Percentiles rank a stretch among this genome's conserved stretches.
These are phyloP conservation scores for Cyamopsis tetragonoloba DNA, from an alignment of 306 rosid species.

Conservation along the genomic window DNA sequence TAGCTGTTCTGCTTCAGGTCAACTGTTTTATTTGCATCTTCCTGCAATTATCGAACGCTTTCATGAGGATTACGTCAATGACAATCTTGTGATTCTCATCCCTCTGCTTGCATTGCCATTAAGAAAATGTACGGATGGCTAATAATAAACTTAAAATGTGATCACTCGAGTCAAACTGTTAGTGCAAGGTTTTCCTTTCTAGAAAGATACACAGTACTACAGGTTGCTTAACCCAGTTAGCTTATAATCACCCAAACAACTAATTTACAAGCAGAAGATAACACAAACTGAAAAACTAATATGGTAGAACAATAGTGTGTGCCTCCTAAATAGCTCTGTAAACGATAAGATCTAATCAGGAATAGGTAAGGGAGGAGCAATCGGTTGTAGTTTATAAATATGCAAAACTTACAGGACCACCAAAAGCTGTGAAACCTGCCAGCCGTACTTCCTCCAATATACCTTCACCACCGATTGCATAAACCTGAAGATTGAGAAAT, in stretches of 20 bases:
- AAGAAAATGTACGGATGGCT: slow-evolving; percentile 8
- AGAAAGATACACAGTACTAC: background rate
- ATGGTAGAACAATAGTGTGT: background rate
- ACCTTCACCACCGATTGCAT: slow-evolving; percentile 85
- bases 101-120: background rate
- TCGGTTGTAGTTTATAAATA: background rate
- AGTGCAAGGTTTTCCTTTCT: background rate
- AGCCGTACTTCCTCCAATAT: slow-evolving; percentile 81
- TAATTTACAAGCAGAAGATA: background rate
- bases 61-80: slow-evolving; percentile 21
- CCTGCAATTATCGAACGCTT: slow-evolving; percentile 59
- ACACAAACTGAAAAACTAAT: background rate
- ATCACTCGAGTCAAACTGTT: slow-evolving; percentile 1
- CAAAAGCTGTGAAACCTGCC: slow-evolving; percentile 85
- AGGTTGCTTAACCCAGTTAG: background rate
- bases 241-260: slow-evolving; percentile 1
- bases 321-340: background rate
- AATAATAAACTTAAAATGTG: background rate
- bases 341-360: background rate
- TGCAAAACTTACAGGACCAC: slow-evolving; percentile 76
- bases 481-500: slow-evolving; percentile 53
- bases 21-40: slow-evolving; percentile 57
- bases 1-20: slow-evolving; percentile 46
- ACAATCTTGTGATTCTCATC: slow-evolving; percentile 19
- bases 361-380: background rate